Evolutionary conservation across 768 basidiomycete species (phyloP).

Genomic region (Lanmaoa pseudosensibilis): DNA sequence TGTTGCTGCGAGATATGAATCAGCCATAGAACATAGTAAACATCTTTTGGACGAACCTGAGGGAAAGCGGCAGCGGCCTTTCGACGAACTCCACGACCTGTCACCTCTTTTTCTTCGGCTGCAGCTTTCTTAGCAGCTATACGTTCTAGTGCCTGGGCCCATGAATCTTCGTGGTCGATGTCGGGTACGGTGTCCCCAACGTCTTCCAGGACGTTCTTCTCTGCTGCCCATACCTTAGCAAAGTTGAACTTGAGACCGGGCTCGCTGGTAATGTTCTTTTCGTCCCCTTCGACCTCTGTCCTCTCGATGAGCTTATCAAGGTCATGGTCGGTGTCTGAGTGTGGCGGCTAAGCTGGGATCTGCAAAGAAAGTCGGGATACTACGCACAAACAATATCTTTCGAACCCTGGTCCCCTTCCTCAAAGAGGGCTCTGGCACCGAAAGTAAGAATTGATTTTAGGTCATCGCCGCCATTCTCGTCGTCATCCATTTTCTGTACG

Average conservation of each 20-base stretch:
- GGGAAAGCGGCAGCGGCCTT: constrained; percentile 58
- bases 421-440: constrained; percentile 85
- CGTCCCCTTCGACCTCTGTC: constrained; percentile 71
- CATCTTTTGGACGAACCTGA: constrained; percentile 24
- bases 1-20: constrained; percentile 26
- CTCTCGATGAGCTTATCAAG: constrained; percentile 85
- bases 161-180: constrained; percentile 68
- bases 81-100: constrained; percentile 75
- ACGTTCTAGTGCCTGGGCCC: constrained; percentile 66
- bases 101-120: constrained; percentile 48
- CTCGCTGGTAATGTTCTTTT: constrained; percentile 49
- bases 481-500: constrained; percentile 93
- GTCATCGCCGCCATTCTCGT: constrained; percentile 71
- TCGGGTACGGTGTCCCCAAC: constrained; percentile 51
- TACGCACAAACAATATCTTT: constrained; percentile 71
- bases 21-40: not conserved
- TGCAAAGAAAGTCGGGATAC: not conserved
- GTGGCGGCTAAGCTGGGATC: not conserved
- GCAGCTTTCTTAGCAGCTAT: constrained; percentile 44
- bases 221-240: constrained; percentile 89
- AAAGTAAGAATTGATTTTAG: constrained; percentile 88
- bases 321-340: constrained; percentile 72
- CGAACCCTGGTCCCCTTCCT: constrained; percentile 51
- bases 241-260: constrained; percentile 73
- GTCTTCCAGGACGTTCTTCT: constrained; percentile 70